Base-by-base conservation (phyloP, 257 asterid species). In the Solanum peruvianum region DNA sequence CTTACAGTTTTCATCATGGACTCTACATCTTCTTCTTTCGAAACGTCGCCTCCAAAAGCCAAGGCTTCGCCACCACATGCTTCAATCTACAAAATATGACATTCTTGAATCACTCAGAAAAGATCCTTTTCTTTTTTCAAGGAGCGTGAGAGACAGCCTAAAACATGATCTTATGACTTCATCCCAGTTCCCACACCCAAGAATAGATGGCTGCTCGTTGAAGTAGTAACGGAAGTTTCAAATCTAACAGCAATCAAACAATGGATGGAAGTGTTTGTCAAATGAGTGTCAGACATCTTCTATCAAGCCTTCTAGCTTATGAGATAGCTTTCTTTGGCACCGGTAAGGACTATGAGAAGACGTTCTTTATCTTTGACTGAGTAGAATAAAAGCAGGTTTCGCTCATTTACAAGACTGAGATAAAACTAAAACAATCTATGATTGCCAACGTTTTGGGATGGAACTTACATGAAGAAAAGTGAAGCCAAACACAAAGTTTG, bases 41-140 rank as follows among this genome's bases (percentile, higher is more conserved):
- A 94, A 86, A 97, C 99, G 90, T 97, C 99, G 86, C 98, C 99
- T 83, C 99, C 98, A 86, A 94, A 97, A 75, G 96, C 90, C 87
- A 97, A 89, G 86, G 99, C 99, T 91, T 95, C 94, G 70, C 99
- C 99, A 47, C 99, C 99, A 83, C 91, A 75, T 16, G 94, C 95
- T 94, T 95, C 98, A 78, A 97, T 95, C 99, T 97, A 93, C 92
- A 81, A 81, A 81, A 47, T 47, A 49, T 33, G 41, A 25, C 7
- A 58, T 8, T 70, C 77, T 33, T 31, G 25, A 70, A 70, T 70
- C 77, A 70, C 77, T 70, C 77, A 16, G 77, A 70, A 70, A 70
- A 70, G n/a, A 75, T 23, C 82, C 82, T 75, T 41, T 73, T 11
- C 82, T 7, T 41, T 75, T n/a, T 75, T 75, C 7, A 1, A 73